Conservation (phyloP, 2,329 filamentous ascomycete species). For the Sclerotinia minor region DNA sequence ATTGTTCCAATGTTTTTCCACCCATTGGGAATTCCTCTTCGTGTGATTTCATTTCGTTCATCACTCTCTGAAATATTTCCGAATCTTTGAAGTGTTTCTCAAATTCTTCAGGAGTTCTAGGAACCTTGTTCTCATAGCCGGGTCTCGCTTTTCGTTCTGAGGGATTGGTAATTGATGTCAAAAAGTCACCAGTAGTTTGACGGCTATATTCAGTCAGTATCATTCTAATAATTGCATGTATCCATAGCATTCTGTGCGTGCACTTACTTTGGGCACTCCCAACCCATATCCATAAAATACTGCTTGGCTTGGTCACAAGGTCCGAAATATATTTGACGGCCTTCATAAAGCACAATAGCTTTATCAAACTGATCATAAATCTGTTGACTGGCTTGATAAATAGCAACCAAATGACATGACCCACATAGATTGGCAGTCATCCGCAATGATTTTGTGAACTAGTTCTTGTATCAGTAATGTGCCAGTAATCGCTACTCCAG, state of each 20-base stretch:
- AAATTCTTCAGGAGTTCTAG: no score
- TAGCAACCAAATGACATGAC: constrained; percentile 64
- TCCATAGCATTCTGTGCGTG: no score
- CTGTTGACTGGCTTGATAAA: constrained; percentile 71
- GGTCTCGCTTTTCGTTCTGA: no score
- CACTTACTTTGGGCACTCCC: constrained; percentile 56
- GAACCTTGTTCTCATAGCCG: no score
- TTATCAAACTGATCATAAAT: constrained; percentile 73
- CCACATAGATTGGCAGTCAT: constrained; percentile 64
- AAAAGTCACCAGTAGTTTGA: constrained; percentile 60
- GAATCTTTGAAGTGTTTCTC: no score
- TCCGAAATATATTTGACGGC: constrained; percentile 74
- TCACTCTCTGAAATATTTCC: no score
- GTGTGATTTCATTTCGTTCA: no score
- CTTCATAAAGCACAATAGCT: constrained; percentile 65
- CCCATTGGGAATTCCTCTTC: no score
- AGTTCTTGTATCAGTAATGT: background rate
- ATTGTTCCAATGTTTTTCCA: no score
- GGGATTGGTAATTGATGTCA: constrained; percentile 71
- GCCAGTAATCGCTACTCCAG: no score
- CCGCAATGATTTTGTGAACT: constrained; percentile 69
- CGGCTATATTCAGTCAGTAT: constrained; percentile 44
- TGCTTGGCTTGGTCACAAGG: constrained; percentile 60
- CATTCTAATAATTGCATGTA: background rate
- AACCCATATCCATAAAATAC: constrained; percentile 72